Evolutionary conservation across 148 eudicot genomes (phyloP).

Genomic region (Rhododendron simsii): DNA sequence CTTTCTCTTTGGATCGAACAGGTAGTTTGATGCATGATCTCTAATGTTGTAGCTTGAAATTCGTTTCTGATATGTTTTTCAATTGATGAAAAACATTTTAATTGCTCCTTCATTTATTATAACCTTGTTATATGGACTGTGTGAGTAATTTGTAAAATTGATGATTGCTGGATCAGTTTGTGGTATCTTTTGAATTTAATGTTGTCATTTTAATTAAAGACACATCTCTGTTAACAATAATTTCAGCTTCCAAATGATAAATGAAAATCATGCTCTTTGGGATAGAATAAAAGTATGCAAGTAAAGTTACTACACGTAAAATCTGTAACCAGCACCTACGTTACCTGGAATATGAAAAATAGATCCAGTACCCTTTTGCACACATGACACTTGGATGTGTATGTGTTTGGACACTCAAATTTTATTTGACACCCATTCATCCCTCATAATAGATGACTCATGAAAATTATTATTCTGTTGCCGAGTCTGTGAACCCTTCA

Average conservation of each 20-base stretch:
- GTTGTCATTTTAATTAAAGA: not conserved
- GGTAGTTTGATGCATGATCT: conserved; percentile 32
- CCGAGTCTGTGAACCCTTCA: not conserved
- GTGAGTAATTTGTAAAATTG: not conserved
- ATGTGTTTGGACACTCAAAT: not conserved
- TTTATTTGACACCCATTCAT: not conserved
- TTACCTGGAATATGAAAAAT: not conserved
- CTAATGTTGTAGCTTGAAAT: not conserved
- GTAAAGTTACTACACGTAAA: not conserved
- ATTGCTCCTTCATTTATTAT: not conserved
- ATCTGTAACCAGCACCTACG: not conserved
- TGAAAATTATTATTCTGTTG: not conserved
- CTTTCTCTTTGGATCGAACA: conserved; percentile 71
- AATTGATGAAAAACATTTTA: not conserved
- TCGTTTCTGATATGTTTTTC: not conserved
- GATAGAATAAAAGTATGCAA: not conserved
- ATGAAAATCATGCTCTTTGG: not conserved
- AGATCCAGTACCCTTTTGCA: not conserved
- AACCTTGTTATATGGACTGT: not conserved
- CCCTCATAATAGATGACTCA: not conserved
- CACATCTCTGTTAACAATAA: not conserved
- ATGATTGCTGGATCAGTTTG: not conserved
- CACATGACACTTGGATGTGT: not conserved
- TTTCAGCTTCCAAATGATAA: not conserved
- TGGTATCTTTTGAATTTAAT: not conserved